Evolutionary conservation across 441 rosid genomes (phyloP).

Genomic region (Hypseocharis bilobata): DNA sequence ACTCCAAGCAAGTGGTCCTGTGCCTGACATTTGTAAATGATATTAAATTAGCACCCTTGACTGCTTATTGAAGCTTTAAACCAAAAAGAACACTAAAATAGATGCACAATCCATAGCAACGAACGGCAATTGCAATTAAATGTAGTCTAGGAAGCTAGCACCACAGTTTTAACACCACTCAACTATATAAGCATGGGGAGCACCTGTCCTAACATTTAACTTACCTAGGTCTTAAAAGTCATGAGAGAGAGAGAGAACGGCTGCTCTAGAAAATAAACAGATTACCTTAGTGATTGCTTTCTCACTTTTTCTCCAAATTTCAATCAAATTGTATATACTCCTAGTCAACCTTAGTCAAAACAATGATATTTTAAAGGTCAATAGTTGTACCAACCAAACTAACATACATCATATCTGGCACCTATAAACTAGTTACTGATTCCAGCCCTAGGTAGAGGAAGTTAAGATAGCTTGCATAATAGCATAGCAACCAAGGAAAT

Average conservation of each 20-base stretch:
- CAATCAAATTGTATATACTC: no score
- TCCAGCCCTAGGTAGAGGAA: conserved; percentile 6
- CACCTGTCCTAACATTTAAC: no score
- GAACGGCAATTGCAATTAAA: conserved; percentile 1
- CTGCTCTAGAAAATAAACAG: no score
- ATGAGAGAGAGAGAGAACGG: no score
- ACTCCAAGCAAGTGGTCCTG: conserved; percentile 85
- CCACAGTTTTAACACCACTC: neutral
- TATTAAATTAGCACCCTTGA: conserved; percentile 16
- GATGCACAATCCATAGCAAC: neutral
- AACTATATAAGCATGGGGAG: conserved; percentile 2
- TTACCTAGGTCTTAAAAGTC: no score
- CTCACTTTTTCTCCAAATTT: no score
- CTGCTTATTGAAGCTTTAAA: conserved; percentile 1
- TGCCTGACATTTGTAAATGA: conserved; percentile 38
- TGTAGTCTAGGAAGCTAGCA: conserved; percentile 7
- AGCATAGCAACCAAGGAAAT: conserved; percentile 6
- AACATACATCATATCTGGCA: neutral
- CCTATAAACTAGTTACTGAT: no score
- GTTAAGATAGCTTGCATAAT: neutral
- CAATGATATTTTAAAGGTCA: no score
- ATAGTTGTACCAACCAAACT: no score
- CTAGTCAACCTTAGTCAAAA: no score
- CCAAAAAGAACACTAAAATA: neutral
- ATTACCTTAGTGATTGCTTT: no score